Evolutionary conservation across 2,329 filamentous ascomycete genomes (phyloP).

Genomic region (Hypoxylon sp.): DNA sequence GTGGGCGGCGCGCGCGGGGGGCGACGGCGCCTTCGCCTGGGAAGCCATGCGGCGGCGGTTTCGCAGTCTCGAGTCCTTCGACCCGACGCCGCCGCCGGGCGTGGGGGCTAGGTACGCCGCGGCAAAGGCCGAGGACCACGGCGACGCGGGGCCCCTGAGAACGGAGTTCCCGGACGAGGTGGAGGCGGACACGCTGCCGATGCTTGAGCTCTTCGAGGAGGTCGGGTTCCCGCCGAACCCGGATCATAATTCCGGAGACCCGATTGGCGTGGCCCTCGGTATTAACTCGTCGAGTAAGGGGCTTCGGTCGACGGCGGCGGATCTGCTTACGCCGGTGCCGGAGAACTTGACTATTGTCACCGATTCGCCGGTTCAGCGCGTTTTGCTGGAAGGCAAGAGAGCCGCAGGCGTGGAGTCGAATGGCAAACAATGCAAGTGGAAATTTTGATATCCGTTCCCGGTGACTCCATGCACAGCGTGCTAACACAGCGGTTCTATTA

Average conservation of each 20-base stretch:
- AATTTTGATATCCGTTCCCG: neutral
- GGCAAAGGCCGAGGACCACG: constrained; percentile 61
- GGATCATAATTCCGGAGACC: constrained; percentile 69
- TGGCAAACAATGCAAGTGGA: constrained; percentile 54
- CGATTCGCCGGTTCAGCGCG: constrained; percentile 58
- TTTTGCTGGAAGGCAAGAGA: constrained; percentile 60
- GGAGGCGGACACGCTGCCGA: constrained; percentile 60
- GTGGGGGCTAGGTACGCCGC: constrained; percentile 60
- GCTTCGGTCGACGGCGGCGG: constrained; percentile 62
- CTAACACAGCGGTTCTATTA: neutral
- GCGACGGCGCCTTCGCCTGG: constrained; percentile 68
- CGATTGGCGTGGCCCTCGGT: constrained; percentile 66
- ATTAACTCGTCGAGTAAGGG: constrained; percentile 64
- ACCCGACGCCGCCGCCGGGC: constrained; percentile 54
- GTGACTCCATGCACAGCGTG: neutral
- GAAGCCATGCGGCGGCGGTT: constrained; percentile 62
- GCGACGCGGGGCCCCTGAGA: constrained; percentile 59
- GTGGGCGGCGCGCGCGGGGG: constrained; percentile 68
- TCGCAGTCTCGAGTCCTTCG: constrained; percentile 66
- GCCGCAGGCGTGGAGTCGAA: constrained; percentile 59
- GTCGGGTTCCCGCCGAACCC: constrained; percentile 62
- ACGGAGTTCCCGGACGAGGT: constrained; percentile 61
- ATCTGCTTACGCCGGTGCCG: constrained; percentile 58
- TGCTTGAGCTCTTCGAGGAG: constrained; percentile 61
- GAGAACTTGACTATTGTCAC: constrained; percentile 66